Base-by-base conservation (phyloP, 139 green algal genomes). In the Volvox africanus region DNA sequence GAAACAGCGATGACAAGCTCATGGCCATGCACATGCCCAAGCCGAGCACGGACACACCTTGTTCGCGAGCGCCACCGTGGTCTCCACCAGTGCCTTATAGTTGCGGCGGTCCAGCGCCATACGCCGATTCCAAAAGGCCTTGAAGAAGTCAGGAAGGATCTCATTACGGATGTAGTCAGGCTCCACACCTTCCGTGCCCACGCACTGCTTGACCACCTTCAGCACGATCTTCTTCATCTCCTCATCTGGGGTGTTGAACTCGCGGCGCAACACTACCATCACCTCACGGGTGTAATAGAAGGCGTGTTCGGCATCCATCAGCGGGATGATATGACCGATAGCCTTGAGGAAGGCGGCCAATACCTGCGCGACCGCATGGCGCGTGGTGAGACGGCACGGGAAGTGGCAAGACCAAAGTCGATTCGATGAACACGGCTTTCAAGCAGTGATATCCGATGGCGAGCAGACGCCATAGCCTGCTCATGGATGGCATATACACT, bases 171-270 rank as follows among this genome's bases (percentile, higher is more conserved):
- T 97, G 95, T 99, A 99, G 67, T 99, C 96, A 6, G 96, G 87
- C 94, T 99, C 97, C 88, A 99, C 98, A 76, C 98, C 98, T 83
- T 99, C 98, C 26, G 98, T 99, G 65, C 76, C 94, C 88, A 99
- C 98, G 92, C 97, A 99, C 96, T 99, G 98, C 96, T 99, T 98
- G 30, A 99, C 97, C 90, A 99, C 95, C 94, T 99, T 99, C 83
- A 99, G 97, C 95, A 99, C 98, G 88, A 99, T 99, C 96, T 99
- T 99, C 97, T 99, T 99, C 98, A 99, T 99, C 95, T 99, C 98
- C 93, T 99, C 98, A 93, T 99, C 98, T 0, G 98, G 97, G 2
- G 97, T 98, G 93, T 96, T 91, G 93, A 99, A 99, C 95, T 99
- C 98, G n/a, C 98, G 94, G 80, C 99, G 96, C 78, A 99, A 95